Evolutionary conservation across 2,329 filamentous ascomycete genomes (phyloP).

Genomic region (Paraconiothyrium sp.): DNA sequence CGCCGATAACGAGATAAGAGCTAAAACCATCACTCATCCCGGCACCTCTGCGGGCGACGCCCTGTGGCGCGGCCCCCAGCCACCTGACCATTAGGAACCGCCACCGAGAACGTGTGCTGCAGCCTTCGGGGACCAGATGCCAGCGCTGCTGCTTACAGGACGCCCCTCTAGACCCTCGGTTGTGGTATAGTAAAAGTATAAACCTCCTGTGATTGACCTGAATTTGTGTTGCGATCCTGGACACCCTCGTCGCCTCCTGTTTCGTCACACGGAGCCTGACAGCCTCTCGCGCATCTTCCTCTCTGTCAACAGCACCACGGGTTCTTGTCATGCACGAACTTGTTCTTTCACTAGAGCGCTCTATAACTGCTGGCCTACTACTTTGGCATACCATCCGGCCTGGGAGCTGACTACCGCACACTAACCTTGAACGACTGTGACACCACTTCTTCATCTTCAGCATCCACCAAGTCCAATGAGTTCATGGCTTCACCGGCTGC

Average conservation of each 20-base stretch:
- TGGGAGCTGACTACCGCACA: background rate
- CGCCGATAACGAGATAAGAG: slow-evolving; percentile 15
- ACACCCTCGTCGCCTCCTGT: background rate
- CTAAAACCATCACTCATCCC: slow-evolving; percentile 17
- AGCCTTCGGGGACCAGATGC: background rate
- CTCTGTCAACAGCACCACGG: background rate
- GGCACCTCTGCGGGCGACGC: background rate
- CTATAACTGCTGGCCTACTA: background rate
- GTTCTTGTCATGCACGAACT: slow-evolving; percentile 13
- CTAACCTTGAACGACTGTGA: background rate
- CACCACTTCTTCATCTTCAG: background rate
- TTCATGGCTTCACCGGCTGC: slow-evolving; percentile 24
- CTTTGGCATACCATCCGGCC: slow-evolving; percentile 5
- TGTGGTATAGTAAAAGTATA: background rate
- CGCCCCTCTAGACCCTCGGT: background rate
- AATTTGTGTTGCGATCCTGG: background rate
- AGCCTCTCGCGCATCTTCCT: background rate
- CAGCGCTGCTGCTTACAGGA: background rate
- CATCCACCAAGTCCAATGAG: slow-evolving; percentile 16
- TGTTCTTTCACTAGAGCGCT: background rate
- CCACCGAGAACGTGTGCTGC: slow-evolving; percentile 13
- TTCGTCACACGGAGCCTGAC: background rate
- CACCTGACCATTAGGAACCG: slow-evolving; percentile 18
- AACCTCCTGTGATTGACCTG: background rate
- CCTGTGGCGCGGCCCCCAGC: background rate